Evolutionary conservation across 257 asterid genomes (phyloP), one percentile per base, ranked within the genome.

Genomic region (Penstemon newberryi): DNA sequence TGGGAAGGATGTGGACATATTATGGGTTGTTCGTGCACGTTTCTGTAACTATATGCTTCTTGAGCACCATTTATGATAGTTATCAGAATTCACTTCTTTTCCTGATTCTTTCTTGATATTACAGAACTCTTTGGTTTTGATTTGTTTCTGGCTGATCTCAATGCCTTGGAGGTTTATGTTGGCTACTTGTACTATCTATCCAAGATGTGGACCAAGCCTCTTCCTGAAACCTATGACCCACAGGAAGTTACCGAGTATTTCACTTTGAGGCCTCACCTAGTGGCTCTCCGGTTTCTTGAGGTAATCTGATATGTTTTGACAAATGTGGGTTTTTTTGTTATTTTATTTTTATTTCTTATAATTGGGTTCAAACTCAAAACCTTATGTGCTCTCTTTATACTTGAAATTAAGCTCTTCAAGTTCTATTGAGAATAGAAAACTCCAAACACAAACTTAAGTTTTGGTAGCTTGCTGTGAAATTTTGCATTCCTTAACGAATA

Each of bases 181-280:
- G 79, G 81, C 65, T 93, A 93, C 77, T 67, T 81, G 73, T 88
- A 90, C 81, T 75, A 72, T 80, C 80, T 81, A 64, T 76, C 89
- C 43, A 81, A 83, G 85, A 86, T 83, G 91, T 90, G 94, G 95
- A 81, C 94, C 45, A 88, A 83, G 84, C 96, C 99, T 65, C 91
- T 93, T 70, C 96, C 99, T 56, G 96, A 93, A 75, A 73, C 73
- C 45, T 93, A 90, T 72, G 92, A 93, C 73, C 89, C 89, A 4
- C 79, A 90, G 65, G 75, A 74, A 78, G 88, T 90, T 64, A 77
- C 84, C 5, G 86, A 80, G 61, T 93, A 90, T 79, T 93, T 93
- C 82, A 75, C 73, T 69, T 78, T 89, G 89, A 83, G 97, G 84
- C 99, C 99, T 46, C 99, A 93, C 73, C 75, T 93, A 44, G 95